phyloP scores from a whole-genome alignment of 1,284 basidiomycete species.

The Heterobasidion annosum region DNA sequence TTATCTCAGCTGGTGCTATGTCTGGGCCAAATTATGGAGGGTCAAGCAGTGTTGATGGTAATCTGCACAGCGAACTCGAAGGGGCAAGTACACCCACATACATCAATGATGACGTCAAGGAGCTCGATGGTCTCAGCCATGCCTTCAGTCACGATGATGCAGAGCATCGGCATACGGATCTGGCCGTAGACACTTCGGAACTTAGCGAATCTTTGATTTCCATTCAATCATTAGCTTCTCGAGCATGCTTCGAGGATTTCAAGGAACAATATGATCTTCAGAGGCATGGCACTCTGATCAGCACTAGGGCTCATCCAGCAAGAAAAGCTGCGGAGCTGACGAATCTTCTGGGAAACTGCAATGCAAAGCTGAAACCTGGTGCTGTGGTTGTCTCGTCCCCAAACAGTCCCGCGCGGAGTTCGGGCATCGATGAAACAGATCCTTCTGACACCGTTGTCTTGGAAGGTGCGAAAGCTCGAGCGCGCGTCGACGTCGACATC shows the following conservation, averaged over 20 bases:
- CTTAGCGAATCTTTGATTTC: background rate
- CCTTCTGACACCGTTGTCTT: conserved; percentile 25
- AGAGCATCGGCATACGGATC: background rate
- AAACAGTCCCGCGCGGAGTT: conserved; percentile 3
- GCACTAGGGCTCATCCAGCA: conserved; percentile 32
- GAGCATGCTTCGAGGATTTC: background rate
- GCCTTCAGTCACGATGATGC: background rate
- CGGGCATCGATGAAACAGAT: conserved; percentile 10
- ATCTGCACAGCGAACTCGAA: background rate
- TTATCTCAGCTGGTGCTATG: too few relatives aligned
- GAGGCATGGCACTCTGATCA: conserved; percentile 45
- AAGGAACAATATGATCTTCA: conserved; percentile 18
- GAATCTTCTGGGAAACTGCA: conserved; percentile 49
- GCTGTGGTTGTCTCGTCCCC: conserved; percentile 31
- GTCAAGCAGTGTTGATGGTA: background rate
- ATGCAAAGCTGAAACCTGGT: conserved; percentile 45
- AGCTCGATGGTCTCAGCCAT: background rate
- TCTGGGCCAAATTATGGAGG: too few relatives aligned
- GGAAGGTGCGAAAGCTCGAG: conserved; percentile 58
- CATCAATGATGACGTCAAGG: background rate
- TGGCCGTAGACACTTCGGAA: too few relatives aligned
- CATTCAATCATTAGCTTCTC: background rate
- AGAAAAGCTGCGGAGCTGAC: conserved; percentile 47
- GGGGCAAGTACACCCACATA: background rate
- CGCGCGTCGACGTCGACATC: conserved; percentile 82